Conservation (phyloP, 768 basidiomycete genomes). For the Pleurotus citrinopileatus region DNA sequence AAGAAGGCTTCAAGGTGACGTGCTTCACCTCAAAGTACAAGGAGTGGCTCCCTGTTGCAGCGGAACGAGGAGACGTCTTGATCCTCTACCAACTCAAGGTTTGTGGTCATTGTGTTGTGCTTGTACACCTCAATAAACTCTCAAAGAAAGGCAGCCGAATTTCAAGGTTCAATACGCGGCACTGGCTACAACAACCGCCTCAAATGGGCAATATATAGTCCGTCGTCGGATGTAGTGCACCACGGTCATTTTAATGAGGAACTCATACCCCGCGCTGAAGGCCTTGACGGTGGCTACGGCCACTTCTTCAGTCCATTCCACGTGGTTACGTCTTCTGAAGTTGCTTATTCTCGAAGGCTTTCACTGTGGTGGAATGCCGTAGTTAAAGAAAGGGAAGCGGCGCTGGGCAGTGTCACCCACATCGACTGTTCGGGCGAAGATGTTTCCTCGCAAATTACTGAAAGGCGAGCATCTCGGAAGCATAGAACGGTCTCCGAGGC, state of each 20-base stretch:
- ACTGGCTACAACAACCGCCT: constrained; percentile 45
- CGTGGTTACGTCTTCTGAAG: constrained; percentile 33
- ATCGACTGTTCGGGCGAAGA: too few species aligned
- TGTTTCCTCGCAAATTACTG: constrained; percentile 13
- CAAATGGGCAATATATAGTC: constrained; percentile 55
- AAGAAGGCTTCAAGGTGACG: constrained; percentile 34
- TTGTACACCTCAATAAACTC: not conserved
- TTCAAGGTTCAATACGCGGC: constrained; percentile 28
- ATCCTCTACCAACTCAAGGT: constrained; percentile 6
- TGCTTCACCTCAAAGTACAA: constrained; percentile 48
- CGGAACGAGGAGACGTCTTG: not conserved
- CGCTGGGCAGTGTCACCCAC: constrained; percentile 1
- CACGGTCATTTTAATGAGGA: constrained; percentile 31
- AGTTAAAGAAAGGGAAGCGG: constrained; percentile 7
- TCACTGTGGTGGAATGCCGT: constrained; percentile 46
- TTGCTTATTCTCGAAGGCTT: constrained; percentile 40
- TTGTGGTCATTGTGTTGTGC: not conserved
- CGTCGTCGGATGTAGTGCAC: constrained; percentile 30
- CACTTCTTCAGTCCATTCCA: constrained; percentile 43
- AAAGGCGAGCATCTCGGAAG: constrained; percentile 20
- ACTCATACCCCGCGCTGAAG: constrained; percentile 31
- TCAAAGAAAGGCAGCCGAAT: constrained; percentile 28
- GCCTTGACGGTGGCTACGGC: constrained; percentile 34
- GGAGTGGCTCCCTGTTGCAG: constrained; percentile 49
- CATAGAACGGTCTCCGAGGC: constrained; percentile 53